Evolutionary conservation across 2,329 filamentous ascomycete species (phyloP), one percentile per base, ranked within the genome.

Genomic region (Rhytidhysteron rufulum): DNA sequence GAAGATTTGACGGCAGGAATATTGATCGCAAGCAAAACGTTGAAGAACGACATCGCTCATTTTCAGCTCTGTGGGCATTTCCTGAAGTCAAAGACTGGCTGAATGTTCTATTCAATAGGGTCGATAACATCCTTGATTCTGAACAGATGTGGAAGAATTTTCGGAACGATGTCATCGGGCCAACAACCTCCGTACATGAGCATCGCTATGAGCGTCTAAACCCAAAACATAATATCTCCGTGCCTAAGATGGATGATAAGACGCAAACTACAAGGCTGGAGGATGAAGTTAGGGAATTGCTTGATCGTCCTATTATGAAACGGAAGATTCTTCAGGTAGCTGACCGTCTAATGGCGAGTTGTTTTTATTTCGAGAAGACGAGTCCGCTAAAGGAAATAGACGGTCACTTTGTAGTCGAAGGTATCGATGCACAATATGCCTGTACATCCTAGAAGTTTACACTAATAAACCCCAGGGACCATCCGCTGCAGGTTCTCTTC

Each of bases 121-220:
- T 55, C 2, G 61, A 66, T 30, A 61, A 62, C 38, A 49, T 63
- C 1, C 50, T 67, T 0, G 61, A 67, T 34, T 53, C 63, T 1
- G 64, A 67, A 40, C 27, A 54, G 8, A 55, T 56, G 0, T 67
- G 64, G 63, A 51, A 49, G 4, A 50, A 58, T 6, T 66, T 66
- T 44, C 42, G 57, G 7, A 48, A 44, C 6, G 53, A 55, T n/a
- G 51, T 59, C 16, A 48, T 58, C 11, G 44, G 43, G 11, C 53
- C 51, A 10, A 45, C 42, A 20, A 47, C 48, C 13, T 49, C 55
- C 18, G 46, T 50, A 4, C 53, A 47, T 38, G 48, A 53, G 2
- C 43, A 54, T 20, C 48, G 60, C 4, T 65, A 63, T 43, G 54
- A 62, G 15, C 53, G 63, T 7, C 56, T 67, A 45, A 66, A 66